Evolutionary conservation across 441 rosid genomes (phyloP), one percentile per base, ranked within the genome.

Genomic region (Erysimum cheiri): DNA sequence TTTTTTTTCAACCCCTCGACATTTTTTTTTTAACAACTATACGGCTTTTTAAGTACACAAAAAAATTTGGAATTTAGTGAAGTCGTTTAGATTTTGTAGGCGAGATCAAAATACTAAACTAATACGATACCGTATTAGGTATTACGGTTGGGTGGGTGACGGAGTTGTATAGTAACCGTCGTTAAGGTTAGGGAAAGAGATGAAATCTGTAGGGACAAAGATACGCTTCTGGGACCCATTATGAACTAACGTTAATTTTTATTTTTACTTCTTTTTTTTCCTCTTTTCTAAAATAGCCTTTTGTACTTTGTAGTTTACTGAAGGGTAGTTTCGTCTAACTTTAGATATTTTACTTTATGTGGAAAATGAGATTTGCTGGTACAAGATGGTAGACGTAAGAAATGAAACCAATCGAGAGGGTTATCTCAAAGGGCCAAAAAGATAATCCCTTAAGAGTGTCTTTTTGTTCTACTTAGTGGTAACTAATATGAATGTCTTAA

Each of bases 301-400:
- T 69, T 70, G 17, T 41, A 41, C 47, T 41, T 13, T 75, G 67
- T 64, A 48, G 40, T 70, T 64, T 33, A 39, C 47, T 24, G 2
- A 61, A 29, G 85, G 85, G 80, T 48, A 77, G 36, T 74, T 70
- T n/a, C 26, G 90, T 78, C 67, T 62, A n/a, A n/a, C n/a, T n/a
- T 71, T 17, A 15, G 0, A 13, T 11, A 0, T 37, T 12, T 4
- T 14, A 26, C 65, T 75, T 67, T 73, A 37, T 22, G 54, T 74
- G 64, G 88, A 80, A 80, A 82, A 80, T 40, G 78, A 77, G 78
- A 80, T 77, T 66, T 65, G 61, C 61, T 55, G 71, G 48, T 71
- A 60, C 60, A 6, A 58, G 44, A 56, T 48, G 24, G 59, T 29
- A 19, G 41, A 64, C 63, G 69, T 60, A 61, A 72, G 44, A 74